A percentile compares a stretch with the other conserved stretches of the same genome.
These are phyloP conservation scores for Ochetophila trinervis DNA, from an alignment of 306 rosid genomes.

Conservation along the genomic window DNA sequence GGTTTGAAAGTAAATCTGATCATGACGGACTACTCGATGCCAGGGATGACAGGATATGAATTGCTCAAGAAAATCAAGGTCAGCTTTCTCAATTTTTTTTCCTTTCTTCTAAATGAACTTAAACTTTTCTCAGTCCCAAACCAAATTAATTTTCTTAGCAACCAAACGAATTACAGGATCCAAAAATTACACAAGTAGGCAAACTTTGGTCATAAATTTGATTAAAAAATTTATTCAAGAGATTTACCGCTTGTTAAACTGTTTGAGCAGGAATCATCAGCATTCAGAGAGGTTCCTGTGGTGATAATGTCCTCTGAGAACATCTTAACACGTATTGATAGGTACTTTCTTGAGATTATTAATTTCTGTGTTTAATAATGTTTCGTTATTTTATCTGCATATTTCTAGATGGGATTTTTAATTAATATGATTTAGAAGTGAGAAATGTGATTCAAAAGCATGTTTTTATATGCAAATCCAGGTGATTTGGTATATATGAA, in stretches of 20 bases:
- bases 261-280: constrained; percentile 77
- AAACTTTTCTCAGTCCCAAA: neutral
- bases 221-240: neutral
- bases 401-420: no score
- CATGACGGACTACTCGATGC: constrained; percentile 97
- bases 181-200: neutral
- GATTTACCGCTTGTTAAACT: neutral
- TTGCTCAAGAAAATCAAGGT: constrained; percentile 93
- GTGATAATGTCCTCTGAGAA: constrained; percentile 97
- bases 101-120: neutral
- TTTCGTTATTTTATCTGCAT: neutral
- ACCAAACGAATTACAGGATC: neutral
- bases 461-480: no score
- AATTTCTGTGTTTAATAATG: neutral
- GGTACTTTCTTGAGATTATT: constrained; percentile 40
- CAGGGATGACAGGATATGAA: constrained; percentile 97
- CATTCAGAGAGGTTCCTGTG: constrained; percentile 83
- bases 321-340: constrained; percentile 77
- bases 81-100: neutral
- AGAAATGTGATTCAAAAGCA: no score
- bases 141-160: neutral
- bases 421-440: no score
- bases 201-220: neutral
- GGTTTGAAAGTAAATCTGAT: constrained; percentile 79
- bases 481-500: no score